Evolutionary conservation across 2,329 filamentous ascomycete species (phyloP).

Genomic region (Ceratocystis variospora): DNA sequence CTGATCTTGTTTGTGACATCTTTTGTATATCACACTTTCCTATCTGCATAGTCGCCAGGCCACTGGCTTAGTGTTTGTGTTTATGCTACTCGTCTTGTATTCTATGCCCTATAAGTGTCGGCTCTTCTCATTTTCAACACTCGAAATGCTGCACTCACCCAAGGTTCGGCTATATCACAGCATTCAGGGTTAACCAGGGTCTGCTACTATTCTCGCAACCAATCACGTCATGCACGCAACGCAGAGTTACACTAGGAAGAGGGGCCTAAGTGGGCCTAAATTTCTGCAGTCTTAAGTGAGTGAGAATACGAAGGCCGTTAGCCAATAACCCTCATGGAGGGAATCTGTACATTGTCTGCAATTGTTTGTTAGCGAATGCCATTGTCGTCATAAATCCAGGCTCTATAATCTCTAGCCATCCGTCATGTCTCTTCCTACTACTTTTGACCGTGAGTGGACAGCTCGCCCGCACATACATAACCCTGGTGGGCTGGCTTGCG

Average conservation of each 20-base stretch:
- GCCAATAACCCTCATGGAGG: background rate
- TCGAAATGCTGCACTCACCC: too few relatives aligned
- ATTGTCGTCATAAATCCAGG: background rate
- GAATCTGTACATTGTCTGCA: background rate
- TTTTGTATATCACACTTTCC: background rate
- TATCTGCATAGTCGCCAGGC: too few relatives aligned
- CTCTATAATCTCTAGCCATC: background rate
- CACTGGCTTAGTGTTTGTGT: too few relatives aligned
- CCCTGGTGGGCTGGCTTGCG: background rate
- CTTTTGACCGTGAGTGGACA: conserved; percentile 41
- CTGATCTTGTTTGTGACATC: background rate
- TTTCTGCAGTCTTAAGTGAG: background rate
- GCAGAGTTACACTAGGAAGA: background rate
- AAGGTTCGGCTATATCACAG: background rate
- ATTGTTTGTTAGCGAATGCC: background rate
- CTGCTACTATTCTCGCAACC: background rate
- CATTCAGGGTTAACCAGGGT: background rate
- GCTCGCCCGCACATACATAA: background rate
- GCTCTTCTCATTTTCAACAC: too few relatives aligned
- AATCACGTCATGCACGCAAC: background rate
- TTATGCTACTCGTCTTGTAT: too few relatives aligned
- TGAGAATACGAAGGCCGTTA: background rate
- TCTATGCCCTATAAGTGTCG: too few relatives aligned
- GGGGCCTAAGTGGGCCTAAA: background rate
- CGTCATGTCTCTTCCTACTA: conserved; percentile 35